Base-by-base conservation (phyloP, 257 asterid genomes). In the Scutellaria baicalensis region DNA sequence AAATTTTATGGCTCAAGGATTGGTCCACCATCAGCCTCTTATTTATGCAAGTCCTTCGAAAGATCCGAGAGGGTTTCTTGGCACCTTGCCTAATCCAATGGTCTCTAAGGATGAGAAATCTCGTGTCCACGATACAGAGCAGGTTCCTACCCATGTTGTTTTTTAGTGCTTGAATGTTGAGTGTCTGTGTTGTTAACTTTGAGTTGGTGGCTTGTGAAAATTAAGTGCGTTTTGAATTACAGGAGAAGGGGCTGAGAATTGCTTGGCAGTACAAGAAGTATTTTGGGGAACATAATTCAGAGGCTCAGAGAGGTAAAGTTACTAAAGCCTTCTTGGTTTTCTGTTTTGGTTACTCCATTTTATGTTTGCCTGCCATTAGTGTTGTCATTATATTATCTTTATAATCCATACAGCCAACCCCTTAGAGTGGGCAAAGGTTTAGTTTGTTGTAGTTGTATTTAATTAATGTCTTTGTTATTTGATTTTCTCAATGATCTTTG, bases 221-320 rank as follows among this genome's bases (percentile, higher is more conserved):
- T 66, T 59, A 36, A 13, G 12, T 75, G 12, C 60, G 23, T 45
- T 36, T 17, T 48, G 47, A 42, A 36, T 76, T 68, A 6, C 88
- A 94, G 99, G 99, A 89, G 12, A 84, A 82, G 74, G 94, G 88
- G 27, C 74, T 94, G 85, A 91, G 99, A 74, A 94, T 94, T 64
- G 97, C 99, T 71, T 94, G 99, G 99, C 99, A 94, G 68, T 94
- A 94, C 68, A 94, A 88, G 71, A 94, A 94, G 88, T 94, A 91
- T 71, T 77, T 86, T 13, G 95, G 85, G 55, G 96, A 91, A 60
- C 86, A 86, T 17, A 84, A 70, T 79, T 66, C 83, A 52, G 97
- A 91, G 40, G 56, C 62, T 75, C 96, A 73, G 76, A 86, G 71
- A 82, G 99, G 99, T 93, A 47, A 52, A 27, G 27, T 54, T 58